Evolutionary conservation across 1,284 basidiomycete species (phyloP).

Genomic region (Microbotryomycetes sp.): DNA sequence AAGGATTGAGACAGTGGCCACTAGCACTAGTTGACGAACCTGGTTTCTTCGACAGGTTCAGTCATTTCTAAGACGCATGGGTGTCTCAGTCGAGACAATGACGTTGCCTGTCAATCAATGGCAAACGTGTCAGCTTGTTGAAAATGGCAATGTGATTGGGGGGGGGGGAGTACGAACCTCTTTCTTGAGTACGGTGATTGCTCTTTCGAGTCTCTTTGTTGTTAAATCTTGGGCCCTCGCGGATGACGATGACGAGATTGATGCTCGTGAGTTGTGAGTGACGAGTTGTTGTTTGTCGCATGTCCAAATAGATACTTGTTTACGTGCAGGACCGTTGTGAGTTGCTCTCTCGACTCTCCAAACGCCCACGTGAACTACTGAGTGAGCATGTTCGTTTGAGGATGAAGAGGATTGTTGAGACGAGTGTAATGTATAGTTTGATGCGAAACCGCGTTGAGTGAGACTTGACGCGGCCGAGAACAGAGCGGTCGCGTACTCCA

Average conservation of each 20-base stretch:
- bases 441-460: not conserved
- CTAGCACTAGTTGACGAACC: slow-evolving; percentile 41
- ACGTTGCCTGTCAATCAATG: slow-evolving; percentile 58
- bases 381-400: not conserved
- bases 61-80: slow-evolving; percentile 97
- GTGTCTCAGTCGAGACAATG: slow-evolving; percentile 78
- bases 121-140: not conserved
- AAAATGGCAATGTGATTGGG: not conserved
- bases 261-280: not conserved
- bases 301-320: slow-evolving; percentile 81
- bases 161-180: slow-evolving; percentile 59
- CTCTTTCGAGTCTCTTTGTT: slow-evolving; percentile 51
- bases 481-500: slow-evolving; percentile 2
- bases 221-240: slow-evolving; percentile 48
- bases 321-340: slow-evolving; percentile 72
- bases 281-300: slow-evolving; percentile 75
- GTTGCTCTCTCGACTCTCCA: slow-evolving; percentile 78
- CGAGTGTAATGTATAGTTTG: not conserved
- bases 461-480: slow-evolving; percentile 1
- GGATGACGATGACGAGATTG: slow-evolving; percentile 47
- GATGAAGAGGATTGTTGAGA: not conserved
- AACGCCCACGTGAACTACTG: slow-evolving; percentile 63
- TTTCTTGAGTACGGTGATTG: slow-evolving; percentile 73
- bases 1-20: not conserved
- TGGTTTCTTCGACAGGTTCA: slow-evolving; percentile 92